phyloP scores from a whole-genome alignment of 1,284 basidiomycete genomes.

The Lentinula novae-zelandiae region DNA sequence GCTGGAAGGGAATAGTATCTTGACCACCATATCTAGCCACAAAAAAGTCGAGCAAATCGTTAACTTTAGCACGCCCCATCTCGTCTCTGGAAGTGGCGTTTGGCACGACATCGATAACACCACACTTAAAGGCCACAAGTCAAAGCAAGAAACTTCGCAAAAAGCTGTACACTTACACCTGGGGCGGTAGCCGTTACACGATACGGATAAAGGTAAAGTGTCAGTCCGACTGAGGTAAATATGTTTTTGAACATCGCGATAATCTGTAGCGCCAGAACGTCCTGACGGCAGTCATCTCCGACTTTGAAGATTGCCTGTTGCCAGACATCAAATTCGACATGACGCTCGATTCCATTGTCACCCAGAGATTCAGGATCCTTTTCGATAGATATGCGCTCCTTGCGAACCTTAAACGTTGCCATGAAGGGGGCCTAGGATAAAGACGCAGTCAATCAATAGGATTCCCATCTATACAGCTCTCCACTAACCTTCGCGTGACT shows the following conservation, averaged over 20 bases:
- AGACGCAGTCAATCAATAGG: not conserved
- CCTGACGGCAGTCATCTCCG: conserved; percentile 98
- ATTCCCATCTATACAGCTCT: not conserved
- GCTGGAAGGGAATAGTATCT: conserved; percentile 89
- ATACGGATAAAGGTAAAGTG: conserved; percentile 93
- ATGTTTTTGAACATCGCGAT: conserved; percentile 99
- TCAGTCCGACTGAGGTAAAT: conserved; percentile 85
- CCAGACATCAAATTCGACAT: conserved; percentile 86
- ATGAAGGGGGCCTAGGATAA: conserved; percentile 89
- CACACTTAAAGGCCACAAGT: conserved; percentile 58
- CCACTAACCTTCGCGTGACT: conserved; percentile 87
- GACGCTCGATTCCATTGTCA: conserved; percentile 56
- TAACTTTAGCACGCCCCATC: conserved; percentile 98
- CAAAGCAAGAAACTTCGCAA: conserved; percentile 4
- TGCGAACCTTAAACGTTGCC: conserved; percentile 99
- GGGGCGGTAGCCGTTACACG: conserved; percentile 96
- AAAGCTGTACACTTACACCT: conserved; percentile 56
- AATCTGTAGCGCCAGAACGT: conserved; percentile 92
- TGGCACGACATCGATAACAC: conserved; percentile 98
- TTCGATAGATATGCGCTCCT: conserved; percentile 63
- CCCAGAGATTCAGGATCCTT: conserved; percentile 68
- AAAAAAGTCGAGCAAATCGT: conserved; percentile 94
- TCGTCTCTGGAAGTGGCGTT: conserved; percentile 98
- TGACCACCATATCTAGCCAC: conserved; percentile 90
- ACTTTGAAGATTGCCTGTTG: conserved; percentile 99